These are phyloP conservation scores for Sextonia rubra DNA, from an alignment of 164 flowering plant species.

Conservation along the genomic window DNA sequence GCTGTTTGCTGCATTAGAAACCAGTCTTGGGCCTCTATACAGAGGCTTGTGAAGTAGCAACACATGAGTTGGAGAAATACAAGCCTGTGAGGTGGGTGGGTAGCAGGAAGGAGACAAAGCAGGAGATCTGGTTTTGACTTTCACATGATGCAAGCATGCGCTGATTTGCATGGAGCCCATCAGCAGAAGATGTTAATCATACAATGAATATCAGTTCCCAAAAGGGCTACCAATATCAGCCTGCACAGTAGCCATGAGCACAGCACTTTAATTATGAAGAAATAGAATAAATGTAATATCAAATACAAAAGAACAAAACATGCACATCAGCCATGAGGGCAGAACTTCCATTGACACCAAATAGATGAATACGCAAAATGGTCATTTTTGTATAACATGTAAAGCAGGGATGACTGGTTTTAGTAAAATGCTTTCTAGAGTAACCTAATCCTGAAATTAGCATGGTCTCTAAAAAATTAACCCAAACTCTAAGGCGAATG, in stretches of 20 bases:
- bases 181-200: constrained; percentile 10
- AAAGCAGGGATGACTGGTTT: no score
- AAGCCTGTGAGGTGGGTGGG: constrained; percentile 11
- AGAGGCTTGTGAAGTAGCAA: constrained; percentile 6
- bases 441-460: no score
- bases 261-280: not conserved
- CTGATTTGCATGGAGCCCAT: constrained; percentile 38
- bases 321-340: no score
- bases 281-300: no score
- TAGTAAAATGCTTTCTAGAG: no score
- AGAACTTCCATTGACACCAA: no score
- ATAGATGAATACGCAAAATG: no score
- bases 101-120: not conserved
- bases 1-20: constrained; percentile 16
- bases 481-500: no score
- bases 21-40: constrained; percentile 4
- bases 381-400: no score
- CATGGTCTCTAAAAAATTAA: no score
- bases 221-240: not conserved
- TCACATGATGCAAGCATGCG: constrained; percentile 18
- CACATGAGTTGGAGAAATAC: constrained; percentile 8
- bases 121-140: constrained; percentile 3
- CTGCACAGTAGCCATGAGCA: not conserved
- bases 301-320: no score
- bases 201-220: not conserved